phyloP scores from a whole-genome alignment of 192 early-diverging fungal species.

The Coemansia sp. region DNA sequence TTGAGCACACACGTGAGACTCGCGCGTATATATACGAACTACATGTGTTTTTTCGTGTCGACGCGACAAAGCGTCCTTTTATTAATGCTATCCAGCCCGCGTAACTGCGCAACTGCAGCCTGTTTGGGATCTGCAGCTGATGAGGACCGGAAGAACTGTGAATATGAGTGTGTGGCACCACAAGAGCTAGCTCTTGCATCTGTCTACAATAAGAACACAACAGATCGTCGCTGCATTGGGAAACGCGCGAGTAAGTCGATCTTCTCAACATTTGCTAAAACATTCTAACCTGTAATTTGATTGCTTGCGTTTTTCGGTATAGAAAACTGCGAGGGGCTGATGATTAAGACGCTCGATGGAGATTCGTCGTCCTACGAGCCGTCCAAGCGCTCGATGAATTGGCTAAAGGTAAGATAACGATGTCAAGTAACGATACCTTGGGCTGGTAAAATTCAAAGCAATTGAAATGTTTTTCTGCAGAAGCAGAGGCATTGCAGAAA shows the following conservation, averaged over 20 bases:
- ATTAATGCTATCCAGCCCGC: not conserved
- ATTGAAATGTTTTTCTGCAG: no score
- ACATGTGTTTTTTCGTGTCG: not conserved
- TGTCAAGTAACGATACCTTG: not conserved
- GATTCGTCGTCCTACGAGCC: slow-evolving; percentile 90
- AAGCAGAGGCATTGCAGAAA: not conserved
- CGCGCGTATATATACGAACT: not conserved
- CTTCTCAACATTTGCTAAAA: slow-evolving; percentile 38
- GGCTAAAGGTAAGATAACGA: slow-evolving; percentile 86
- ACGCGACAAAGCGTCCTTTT: not conserved
- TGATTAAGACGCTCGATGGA: slow-evolving; percentile 95
- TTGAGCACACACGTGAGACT: not conserved
- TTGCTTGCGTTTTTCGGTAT: slow-evolving; percentile 56
- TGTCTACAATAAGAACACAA: not conserved
- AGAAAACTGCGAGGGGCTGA: slow-evolving; percentile 95
- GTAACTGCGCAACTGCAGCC: not conserved
- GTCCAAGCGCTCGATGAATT: slow-evolving; percentile 93
- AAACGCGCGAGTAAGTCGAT: slow-evolving; percentile 8
- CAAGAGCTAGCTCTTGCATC: not conserved
- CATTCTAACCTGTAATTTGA: slow-evolving; percentile 1
- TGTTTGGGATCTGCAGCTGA: not conserved
- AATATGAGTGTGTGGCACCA: not conserved
- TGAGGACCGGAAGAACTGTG: not conserved
- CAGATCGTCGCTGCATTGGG: not conserved
- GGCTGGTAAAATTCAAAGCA: not conserved